A percentile compares a stretch with the other conserved stretches of the same genome.
Conservation (phyloP, 805 yeast species). For the Nakazawaea ernobii region DNA sequence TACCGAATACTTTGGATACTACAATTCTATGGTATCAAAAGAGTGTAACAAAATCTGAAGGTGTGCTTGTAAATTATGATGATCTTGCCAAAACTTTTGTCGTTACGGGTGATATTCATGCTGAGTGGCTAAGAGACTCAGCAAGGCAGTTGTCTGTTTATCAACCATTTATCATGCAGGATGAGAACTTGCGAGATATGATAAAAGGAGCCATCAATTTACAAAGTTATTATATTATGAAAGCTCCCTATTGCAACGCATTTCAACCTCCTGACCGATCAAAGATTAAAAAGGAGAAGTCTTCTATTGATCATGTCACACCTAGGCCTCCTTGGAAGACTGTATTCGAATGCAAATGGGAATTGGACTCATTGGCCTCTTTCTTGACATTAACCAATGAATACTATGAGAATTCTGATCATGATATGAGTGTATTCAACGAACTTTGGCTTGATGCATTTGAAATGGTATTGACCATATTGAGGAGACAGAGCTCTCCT, state of each 20-base stretch:
- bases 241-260: slow-evolving; percentile 83
- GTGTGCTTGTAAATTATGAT: slow-evolving; percentile 8
- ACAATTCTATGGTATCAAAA: slow-evolving; percentile 68
- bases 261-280: slow-evolving; percentile 75
- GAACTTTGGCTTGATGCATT: slow-evolving; percentile 55
- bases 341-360: slow-evolving; percentile 89
- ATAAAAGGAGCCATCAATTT: slow-evolving; percentile 76
- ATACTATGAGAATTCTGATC: slow-evolving; percentile 52
- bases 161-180: slow-evolving; percentile 52
- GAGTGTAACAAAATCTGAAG: slow-evolving; percentile 13
- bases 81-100: slow-evolving; percentile 58
- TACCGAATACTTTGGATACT: slow-evolving; percentile 87
- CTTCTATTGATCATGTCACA: slow-evolving; percentile 56
- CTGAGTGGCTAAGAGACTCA: slow-evolving; percentile 89
- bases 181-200: slow-evolving; percentile 41
- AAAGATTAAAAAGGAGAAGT: slow-evolving; percentile 39
- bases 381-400: slow-evolving; percentile 72
- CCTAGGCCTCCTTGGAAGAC: slow-evolving; percentile 67
- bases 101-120: slow-evolving; percentile 90
- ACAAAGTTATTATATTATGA: slow-evolving; percentile 58
- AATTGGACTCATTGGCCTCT: slow-evolving; percentile 79
- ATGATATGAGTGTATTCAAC: slow-evolving; percentile 39
- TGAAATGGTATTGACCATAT: slow-evolving; percentile 41
- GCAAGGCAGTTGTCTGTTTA: slow-evolving; percentile 79
- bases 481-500: slow-evolving; percentile 56